Conservation (phyloP, 2,329 filamentous ascomycete species). For the Paecilomyces formosus region DNA sequence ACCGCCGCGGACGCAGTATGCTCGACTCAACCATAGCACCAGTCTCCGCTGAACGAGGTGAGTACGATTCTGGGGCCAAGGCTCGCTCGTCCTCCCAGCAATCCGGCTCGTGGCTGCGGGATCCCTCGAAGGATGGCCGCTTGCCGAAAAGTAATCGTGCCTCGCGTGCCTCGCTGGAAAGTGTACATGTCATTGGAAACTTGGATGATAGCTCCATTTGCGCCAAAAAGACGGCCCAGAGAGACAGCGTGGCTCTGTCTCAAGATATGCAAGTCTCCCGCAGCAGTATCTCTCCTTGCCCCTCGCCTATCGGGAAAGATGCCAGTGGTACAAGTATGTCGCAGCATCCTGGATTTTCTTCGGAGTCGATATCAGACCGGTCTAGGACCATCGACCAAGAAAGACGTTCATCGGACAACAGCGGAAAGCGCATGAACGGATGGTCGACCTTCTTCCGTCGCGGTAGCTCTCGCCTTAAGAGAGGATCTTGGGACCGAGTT, state of each 20-base stretch:
- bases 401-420: conserved; percentile 50
- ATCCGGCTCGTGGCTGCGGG: conserved; percentile 25
- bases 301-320: conserved; percentile 40
- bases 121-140: conserved; percentile 21
- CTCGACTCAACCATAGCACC: conserved; percentile 7
- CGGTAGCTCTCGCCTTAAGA: conserved; percentile 49
- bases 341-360: conserved; percentile 43
- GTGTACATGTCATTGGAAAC: conserved; percentile 22
- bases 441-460: conserved; percentile 73
- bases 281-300: conserved; percentile 23
- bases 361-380: conserved; percentile 46
- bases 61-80: conserved; percentile 3
- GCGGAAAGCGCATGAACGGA: conserved; percentile 37
- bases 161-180: conserved; percentile 23
- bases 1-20: conserved; percentile 6
- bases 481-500: conserved; percentile 43
- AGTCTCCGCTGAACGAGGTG: conserved; percentile 1
- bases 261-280: conserved; percentile 26
- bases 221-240: conserved; percentile 17
- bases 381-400: conserved; percentile 46
- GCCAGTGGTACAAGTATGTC: conserved; percentile 47
- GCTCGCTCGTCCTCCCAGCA: conserved; percentile 5
- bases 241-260: conserved; percentile 25
- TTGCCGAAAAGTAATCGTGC: conserved; percentile 9
- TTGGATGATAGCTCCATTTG: conserved; percentile 27